A percentile compares a stretch with the other conserved stretches of the same genome.
These are phyloP conservation scores for Rhizopogon rudus DNA, from an alignment of 768 basidiomycete species.

Conservation along the genomic window DNA sequence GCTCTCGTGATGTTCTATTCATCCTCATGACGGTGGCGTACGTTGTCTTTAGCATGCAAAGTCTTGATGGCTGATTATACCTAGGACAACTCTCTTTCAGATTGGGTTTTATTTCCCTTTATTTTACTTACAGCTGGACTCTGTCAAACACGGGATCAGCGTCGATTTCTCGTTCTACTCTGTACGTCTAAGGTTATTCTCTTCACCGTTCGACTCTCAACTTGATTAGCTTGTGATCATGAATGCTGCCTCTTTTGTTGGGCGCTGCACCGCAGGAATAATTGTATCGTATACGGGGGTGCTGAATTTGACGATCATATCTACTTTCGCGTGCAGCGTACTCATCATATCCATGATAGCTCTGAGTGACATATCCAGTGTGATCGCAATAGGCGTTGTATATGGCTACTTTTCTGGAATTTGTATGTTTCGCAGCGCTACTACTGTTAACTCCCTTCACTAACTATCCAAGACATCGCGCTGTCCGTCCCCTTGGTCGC, in stretches of 20 bases:
- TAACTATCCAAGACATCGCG: constrained; percentile 22
- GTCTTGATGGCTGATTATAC: background rate
- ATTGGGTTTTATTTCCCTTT: constrained; percentile 41
- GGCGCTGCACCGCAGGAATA: constrained; percentile 39
- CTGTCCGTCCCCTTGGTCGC: constrained; percentile 34
- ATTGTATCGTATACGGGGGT: constrained; percentile 35
- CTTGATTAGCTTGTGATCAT: constrained; percentile 38
- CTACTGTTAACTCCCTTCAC: background rate
- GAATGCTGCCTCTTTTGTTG: constrained; percentile 43
- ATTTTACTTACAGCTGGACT: constrained; percentile 48
- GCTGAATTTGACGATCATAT: constrained; percentile 28
- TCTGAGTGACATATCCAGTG: constrained; percentile 26
- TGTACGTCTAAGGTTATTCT: constrained; percentile 17
- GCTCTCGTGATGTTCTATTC: background rate
- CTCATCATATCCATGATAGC: constrained; percentile 39
- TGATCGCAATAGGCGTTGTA: constrained; percentile 32
- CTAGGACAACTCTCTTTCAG: constrained; percentile 17
- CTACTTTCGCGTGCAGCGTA: constrained; percentile 27
- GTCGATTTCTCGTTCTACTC: constrained; percentile 44
- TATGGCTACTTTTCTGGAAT: constrained; percentile 42
- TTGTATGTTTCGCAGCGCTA: constrained; percentile 8
- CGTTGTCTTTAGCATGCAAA: background rate
- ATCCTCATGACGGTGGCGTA: background rate
- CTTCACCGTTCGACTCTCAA: background rate
- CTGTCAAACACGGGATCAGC: constrained; percentile 39